phyloP scores from a whole-genome alignment of 78 protist species.

The Dictyostelium capitatum region DNA sequence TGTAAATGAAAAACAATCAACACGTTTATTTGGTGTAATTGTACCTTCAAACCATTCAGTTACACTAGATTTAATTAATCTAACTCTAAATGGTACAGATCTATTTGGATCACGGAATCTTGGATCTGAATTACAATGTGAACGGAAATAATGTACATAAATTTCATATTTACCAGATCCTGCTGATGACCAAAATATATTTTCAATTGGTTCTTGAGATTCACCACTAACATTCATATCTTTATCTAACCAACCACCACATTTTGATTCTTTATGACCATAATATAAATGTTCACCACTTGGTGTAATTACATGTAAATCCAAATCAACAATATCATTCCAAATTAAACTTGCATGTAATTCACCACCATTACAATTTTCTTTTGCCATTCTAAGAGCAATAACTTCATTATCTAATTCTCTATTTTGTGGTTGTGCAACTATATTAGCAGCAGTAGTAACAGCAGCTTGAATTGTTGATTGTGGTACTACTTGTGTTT shows the following conservation, averaged over 20 bases:
- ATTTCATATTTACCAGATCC: slow-evolving; percentile 17
- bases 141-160: slow-evolving; percentile 4
- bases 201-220: slow-evolving; percentile 27
- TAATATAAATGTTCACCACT: slow-evolving; percentile 21
- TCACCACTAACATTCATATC: background rate
- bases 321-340: slow-evolving; percentile 33
- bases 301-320: slow-evolving; percentile 7
- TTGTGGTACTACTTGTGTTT: no score
- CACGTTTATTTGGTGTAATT: background rate
- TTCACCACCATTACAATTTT: slow-evolving; percentile 21
- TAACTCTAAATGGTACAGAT: slow-evolving; percentile 26
- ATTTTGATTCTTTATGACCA: slow-evolving; percentile 19
- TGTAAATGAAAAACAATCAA: background rate
- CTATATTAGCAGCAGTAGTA: no score
- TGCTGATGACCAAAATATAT: slow-evolving; percentile 28
- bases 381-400: slow-evolving; percentile 3
- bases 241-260: slow-evolving; percentile 40
- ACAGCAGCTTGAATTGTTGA: no score
- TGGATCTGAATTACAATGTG: slow-evolving; percentile 6
- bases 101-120: background rate
- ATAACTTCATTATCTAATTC: slow-evolving; percentile 30
- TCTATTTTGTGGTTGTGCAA: background rate
- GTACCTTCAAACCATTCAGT: slow-evolving; percentile 18
- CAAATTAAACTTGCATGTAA: slow-evolving; percentile 45
- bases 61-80: background rate